phyloP scores from a whole-genome alignment of 2,329 filamentous ascomycete species.

The Fusarium nurragi region DNA sequence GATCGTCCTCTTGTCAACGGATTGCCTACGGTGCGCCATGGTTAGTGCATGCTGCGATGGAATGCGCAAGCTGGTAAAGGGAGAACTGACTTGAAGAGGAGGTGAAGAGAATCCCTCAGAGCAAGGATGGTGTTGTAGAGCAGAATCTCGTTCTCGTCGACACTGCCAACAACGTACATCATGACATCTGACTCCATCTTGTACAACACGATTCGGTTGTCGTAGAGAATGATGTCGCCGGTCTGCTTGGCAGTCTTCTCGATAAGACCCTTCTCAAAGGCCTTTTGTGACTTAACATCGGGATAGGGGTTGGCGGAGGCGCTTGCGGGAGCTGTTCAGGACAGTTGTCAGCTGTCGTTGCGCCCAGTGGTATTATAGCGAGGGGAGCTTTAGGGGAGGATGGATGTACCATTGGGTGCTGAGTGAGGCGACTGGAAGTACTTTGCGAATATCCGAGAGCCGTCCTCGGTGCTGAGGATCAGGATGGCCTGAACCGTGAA shows the following conservation, averaged over 20 bases:
- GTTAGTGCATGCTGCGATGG: slow-evolving; percentile 9
- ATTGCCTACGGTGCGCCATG: slow-evolving; percentile 69
- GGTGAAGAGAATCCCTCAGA: slow-evolving; percentile 87
- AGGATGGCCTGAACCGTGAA: slow-evolving; percentile 81
- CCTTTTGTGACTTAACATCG: slow-evolving; percentile 91
- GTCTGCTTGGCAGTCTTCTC: slow-evolving; percentile 97
- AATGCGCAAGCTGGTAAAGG: not conserved
- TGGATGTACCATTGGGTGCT: slow-evolving; percentile 51
- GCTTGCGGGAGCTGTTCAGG: slow-evolving; percentile 51
- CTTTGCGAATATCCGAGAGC: slow-evolving; percentile 90
- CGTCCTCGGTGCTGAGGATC: slow-evolving; percentile 85
- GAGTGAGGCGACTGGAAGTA: slow-evolving; percentile 78
- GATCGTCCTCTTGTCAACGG: slow-evolving; percentile 96
- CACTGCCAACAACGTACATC: slow-evolving; percentile 89
- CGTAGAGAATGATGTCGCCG: slow-evolving; percentile 96
- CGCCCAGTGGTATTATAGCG: slow-evolving; percentile 31
- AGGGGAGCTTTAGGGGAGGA: slow-evolving; percentile 31
- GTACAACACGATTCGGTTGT: slow-evolving; percentile 95
- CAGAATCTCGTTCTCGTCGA: slow-evolving; percentile 96
- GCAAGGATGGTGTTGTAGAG: slow-evolving; percentile 94
- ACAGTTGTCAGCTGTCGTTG: slow-evolving; percentile 44
- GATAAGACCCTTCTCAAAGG: slow-evolving; percentile 94
- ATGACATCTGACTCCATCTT: slow-evolving; percentile 98
- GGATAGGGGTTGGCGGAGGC: slow-evolving; percentile 79
- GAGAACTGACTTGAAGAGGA: slow-evolving; percentile 82